phyloP scores from a whole-genome alignment of 177 flowering plant species.

The Tripterygium wilfordii region DNA sequence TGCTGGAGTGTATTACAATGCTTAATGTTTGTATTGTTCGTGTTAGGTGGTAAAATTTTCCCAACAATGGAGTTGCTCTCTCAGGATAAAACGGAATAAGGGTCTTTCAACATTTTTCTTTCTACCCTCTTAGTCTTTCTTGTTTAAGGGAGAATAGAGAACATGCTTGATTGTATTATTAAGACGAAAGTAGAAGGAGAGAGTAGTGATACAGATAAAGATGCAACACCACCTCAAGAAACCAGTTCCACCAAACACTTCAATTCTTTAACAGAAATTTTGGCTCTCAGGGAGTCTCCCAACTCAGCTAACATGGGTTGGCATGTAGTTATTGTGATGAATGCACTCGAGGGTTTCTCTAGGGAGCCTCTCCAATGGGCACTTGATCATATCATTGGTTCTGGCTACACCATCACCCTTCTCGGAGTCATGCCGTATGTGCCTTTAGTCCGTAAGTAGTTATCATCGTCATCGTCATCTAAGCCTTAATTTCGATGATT shows the following conservation, averaged over 20 bases:
- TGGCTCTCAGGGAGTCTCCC: slow-evolving; percentile 1
- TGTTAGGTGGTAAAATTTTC: too few relatives aligned
- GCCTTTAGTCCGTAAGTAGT: neutral
- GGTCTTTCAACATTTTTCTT: neutral
- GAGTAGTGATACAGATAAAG: neutral
- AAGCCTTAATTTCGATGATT: neutral
- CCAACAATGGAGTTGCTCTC: too few relatives aligned
- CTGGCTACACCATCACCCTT: slow-evolving; percentile 4
- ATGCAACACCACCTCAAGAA: neutral
- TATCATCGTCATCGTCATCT: neutral
- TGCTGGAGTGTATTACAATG: too few relatives aligned
- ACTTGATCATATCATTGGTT: neutral
- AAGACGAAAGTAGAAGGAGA: slow-evolving; percentile 1
- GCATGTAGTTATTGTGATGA: slow-evolving; percentile 8
- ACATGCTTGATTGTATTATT: neutral
- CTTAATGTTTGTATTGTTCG: too few relatives aligned
- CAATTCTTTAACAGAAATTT: neutral
- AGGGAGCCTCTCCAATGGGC: slow-evolving; percentile 6
- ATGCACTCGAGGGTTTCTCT: slow-evolving; percentile 4
- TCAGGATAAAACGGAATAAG: neutral
- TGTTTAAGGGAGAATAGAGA: neutral
- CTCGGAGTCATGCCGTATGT: slow-evolving; percentile 12
- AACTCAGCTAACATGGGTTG: neutral
- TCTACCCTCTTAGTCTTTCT: neutral
- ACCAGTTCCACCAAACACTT: neutral